These are phyloP conservation scores for Penicillium sp. DNA, from an alignment of 2,329 filamentous ascomycete genomes.

Conservation along the genomic window DNA sequence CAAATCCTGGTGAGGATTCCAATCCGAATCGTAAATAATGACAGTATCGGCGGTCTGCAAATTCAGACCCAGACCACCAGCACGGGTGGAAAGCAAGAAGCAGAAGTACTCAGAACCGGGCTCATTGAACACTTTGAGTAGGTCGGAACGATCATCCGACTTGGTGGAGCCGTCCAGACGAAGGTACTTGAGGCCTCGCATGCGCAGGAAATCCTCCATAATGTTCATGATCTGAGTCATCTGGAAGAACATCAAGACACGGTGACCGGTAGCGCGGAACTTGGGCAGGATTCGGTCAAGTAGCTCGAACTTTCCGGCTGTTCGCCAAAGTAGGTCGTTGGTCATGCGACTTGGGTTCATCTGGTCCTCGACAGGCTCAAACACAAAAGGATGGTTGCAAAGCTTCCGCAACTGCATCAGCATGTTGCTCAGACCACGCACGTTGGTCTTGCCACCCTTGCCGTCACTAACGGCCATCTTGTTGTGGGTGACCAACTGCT, in stretches of 20 bases:
- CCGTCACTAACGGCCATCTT: constrained; percentile 92
- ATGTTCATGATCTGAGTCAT: constrained; percentile 99
- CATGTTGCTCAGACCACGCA: constrained; percentile 98
- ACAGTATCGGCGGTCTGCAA: constrained; percentile 97
- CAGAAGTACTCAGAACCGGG: constrained; percentile 93
- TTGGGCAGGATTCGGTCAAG: constrained; percentile 91
- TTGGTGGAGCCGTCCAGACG: constrained; percentile 97
- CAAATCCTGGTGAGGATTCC: constrained; percentile 99
- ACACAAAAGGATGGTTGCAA: constrained; percentile 98
- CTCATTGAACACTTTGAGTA: constrained; percentile 85
- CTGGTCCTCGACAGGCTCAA: constrained; percentile 95
- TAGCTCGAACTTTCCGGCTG: constrained; percentile 94
- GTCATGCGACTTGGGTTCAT: constrained; percentile 89
- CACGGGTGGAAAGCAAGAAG: constrained; percentile 97
- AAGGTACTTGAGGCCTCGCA: constrained; percentile 80
- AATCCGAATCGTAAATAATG: constrained; percentile 99
- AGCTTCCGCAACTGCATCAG: constrained; percentile 99
- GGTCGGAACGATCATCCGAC: constrained; percentile 91
- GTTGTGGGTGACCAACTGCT: constrained; percentile 95
- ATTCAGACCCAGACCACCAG: constrained; percentile 95
- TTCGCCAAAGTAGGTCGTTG: constrained; percentile 94
- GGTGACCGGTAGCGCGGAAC: constrained; percentile 86
- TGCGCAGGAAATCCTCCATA: constrained; percentile 96
- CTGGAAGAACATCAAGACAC: constrained; percentile 99
- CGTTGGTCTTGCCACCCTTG: constrained; percentile 90